Conservation (phyloP, 345 rosid genomes). For the Salix viminalis region DNA sequence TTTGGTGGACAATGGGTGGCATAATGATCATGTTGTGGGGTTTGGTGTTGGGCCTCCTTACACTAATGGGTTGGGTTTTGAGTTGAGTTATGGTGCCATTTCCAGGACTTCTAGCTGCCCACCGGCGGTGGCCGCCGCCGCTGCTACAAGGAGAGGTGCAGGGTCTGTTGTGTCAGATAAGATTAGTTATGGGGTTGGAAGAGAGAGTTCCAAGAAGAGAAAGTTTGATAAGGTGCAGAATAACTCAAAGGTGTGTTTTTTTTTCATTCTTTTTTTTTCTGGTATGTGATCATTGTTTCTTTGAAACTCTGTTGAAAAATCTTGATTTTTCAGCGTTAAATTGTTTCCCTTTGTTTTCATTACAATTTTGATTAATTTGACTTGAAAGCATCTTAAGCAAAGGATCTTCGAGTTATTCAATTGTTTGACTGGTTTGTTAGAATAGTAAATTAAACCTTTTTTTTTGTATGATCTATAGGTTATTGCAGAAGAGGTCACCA, state of each 20-base stretch:
- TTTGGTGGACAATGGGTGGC: constrained; percentile 32
- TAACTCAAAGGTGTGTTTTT: constrained; percentile 26
- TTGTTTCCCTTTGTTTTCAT: not conserved
- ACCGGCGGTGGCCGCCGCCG: constrained; percentile 27
- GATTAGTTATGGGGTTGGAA: constrained; percentile 24
- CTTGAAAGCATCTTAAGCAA: not conserved
- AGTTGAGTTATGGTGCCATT: constrained; percentile 20
- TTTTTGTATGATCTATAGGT: constrained; percentile 22
- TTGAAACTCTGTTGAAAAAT: not conserved
- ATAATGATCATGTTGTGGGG: not conserved
- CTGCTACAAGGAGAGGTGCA: constrained; percentile 20
- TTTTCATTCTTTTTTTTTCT: not conserved
- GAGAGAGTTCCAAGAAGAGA: constrained; percentile 62
- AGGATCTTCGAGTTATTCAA: not conserved
- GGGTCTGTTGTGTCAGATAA: constrained; percentile 30
- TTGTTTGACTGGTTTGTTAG: constrained; percentile 6
- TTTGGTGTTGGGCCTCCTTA: constrained; percentile 27
- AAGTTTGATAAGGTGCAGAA: constrained; percentile 39
- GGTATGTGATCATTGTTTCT: not conserved
- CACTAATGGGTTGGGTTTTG: constrained; percentile 29
- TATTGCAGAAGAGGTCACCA: constrained; percentile 38
- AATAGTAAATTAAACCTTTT: not conserved
- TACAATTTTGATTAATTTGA: not conserved
- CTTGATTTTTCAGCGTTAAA: not conserved
- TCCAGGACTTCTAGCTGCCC: constrained; percentile 49